These are phyloP conservation scores for Mycocentrospora acerina DNA, from an alignment of 2,329 filamentous ascomycete genomes.

Conservation along the genomic window DNA sequence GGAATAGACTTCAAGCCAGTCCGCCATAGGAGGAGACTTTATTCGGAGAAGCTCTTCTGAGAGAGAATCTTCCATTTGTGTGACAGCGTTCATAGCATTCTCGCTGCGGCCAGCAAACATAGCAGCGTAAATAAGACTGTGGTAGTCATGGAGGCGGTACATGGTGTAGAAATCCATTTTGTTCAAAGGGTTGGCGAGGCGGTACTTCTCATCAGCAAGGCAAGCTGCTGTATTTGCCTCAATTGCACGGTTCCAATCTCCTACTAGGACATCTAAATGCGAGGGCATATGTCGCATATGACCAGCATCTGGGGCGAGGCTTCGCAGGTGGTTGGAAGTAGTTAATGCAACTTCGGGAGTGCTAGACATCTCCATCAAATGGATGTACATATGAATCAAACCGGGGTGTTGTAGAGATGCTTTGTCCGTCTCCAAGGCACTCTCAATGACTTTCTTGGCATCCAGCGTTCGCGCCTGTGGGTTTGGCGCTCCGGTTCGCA, in stretches of 20 bases:
- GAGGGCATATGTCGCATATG: slow-evolving; percentile 10
- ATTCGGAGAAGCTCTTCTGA: slow-evolving; percentile 4
- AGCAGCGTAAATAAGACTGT: slow-evolving; percentile 5
- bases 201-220: slow-evolving; percentile 1
- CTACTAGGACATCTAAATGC: slow-evolving; percentile 5
- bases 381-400: slow-evolving; percentile 8
- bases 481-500: slow-evolving; percentile 56
- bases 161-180: slow-evolving; percentile 6
- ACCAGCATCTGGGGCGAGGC: slow-evolving; percentile 6
- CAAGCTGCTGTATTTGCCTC: slow-evolving; percentile 3
- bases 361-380: slow-evolving; percentile 8
- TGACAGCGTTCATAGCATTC: slow-evolving; percentile 2
- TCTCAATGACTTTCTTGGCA: background rate
- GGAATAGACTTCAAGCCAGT: too few relatives aligned
- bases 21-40: slow-evolving; percentile 4
- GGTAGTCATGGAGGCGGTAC: slow-evolving; percentile 7
- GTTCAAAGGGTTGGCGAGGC: too few relatives aligned
- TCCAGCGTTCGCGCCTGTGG: slow-evolving; percentile 30
- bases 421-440: background rate
- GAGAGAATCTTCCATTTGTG: background rate
- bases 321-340: slow-evolving; percentile 4
- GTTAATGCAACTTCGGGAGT: slow-evolving; percentile 3
- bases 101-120: slow-evolving; percentile 4
- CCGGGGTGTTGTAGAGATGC: slow-evolving; percentile 4
- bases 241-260: slow-evolving; percentile 5